phyloP scores from a whole-genome alignment of 2,329 filamentous ascomycete genomes.

The Pseudogymnoascus sp. region DNA sequence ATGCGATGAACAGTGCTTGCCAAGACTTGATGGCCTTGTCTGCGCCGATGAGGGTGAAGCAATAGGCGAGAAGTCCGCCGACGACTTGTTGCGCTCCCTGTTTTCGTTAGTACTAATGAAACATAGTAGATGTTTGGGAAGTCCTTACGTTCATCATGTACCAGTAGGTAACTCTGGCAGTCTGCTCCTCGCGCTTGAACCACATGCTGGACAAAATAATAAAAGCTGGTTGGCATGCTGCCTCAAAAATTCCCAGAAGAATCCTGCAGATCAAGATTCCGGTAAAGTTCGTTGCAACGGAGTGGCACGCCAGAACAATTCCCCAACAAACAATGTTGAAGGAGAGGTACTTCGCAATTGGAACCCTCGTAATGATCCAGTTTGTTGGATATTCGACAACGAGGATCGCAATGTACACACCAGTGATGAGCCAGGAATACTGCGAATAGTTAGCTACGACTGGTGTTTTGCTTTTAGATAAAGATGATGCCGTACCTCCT shows the following conservation, averaged over 20 bases:
- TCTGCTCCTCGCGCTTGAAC: conserved; percentile 65
- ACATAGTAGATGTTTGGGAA: not conserved
- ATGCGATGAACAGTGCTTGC: conserved; percentile 48
- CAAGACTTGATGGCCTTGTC: conserved; percentile 42
- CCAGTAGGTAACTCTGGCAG: conserved; percentile 46
- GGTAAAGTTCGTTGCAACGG: conserved; percentile 50
- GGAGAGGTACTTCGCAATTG: conserved; percentile 52
- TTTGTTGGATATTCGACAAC: conserved; percentile 15
- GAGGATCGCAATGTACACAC: conserved; percentile 56
- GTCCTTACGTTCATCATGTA: conserved; percentile 52
- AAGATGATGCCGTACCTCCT: conserved; percentile 15
- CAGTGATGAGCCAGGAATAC: conserved; percentile 65
- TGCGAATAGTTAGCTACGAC: conserved; percentile 28
- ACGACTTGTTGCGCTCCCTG: conserved; percentile 53
- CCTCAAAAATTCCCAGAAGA: conserved; percentile 59
- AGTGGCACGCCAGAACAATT: conserved; percentile 49
- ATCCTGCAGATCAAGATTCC: conserved; percentile 56
- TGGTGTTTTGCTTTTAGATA: not conserved
- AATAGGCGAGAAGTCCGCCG: conserved; percentile 54
- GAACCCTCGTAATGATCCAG: conserved; percentile 38
- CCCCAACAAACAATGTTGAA: conserved; percentile 54
- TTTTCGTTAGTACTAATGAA: not conserved
- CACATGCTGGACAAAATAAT: conserved; percentile 59
- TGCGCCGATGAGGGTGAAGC: conserved; percentile 42
- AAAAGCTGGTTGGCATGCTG: conserved; percentile 60